Percentiles rank a stretch among this genome's conserved stretches.
Evolutionary conservation across 176 grass and related monocot genomes (phyloP).

Genomic region (Eragrostis curvula): DNA sequence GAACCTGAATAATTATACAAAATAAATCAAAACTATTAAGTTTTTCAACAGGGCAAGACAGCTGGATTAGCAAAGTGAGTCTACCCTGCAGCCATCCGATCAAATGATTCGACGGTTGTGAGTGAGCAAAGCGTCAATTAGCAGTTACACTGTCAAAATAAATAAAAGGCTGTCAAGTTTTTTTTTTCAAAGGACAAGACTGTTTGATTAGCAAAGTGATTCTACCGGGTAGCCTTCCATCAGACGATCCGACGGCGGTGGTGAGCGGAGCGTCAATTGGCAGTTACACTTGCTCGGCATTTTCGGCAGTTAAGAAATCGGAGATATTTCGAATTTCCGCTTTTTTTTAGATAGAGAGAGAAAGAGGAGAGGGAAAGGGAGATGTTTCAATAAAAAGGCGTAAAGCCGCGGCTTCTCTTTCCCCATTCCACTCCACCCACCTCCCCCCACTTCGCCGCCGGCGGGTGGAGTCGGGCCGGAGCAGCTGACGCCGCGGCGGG

Average conservation of each 20-base stretch:
- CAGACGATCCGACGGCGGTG: neutral
- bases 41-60: neutral
- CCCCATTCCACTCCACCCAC: slow-evolving; percentile 41
- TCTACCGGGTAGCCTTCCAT: too few species aligned
- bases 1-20: too few species aligned
- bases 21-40: neutral
- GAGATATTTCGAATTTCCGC: slow-evolving; percentile 39
- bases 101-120: neutral
- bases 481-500: neutral
- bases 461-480: slow-evolving; percentile 45
- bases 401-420: slow-evolving; percentile 30
- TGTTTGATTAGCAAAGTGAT: neutral
- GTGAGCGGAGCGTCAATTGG: neutral
- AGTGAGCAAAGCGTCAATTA: neutral
- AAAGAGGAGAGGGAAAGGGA: neutral
- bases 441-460: slow-evolving; percentile 49
- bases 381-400: slow-evolving; percentile 45
- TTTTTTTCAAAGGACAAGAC: too few species aligned
- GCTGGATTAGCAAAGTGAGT: neutral
- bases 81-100: too few species aligned
- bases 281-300: neutral
- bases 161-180: too few species aligned
- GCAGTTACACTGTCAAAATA: slow-evolving; percentile 7
- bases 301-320: slow-evolving; percentile 8
- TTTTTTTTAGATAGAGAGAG: neutral